Evolutionary conservation across 495 filamentous ascomycete species (phyloP), one percentile per base, ranked within the genome.

Genomic region (Parathielavia appendiculata): DNA sequence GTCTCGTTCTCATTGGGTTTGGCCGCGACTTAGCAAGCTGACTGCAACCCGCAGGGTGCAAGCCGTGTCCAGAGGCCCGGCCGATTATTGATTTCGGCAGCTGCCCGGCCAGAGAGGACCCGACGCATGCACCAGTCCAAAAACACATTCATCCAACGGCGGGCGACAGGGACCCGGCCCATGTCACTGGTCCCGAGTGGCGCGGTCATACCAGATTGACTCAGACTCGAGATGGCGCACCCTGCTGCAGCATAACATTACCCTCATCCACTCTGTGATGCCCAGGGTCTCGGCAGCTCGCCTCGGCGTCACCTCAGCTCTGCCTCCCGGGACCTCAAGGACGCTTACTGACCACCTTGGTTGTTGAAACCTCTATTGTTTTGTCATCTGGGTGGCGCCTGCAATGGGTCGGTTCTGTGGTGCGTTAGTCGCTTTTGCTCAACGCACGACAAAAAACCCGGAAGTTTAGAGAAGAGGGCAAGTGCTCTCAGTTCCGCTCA

Each of bases 201-300:
- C 61, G 50, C 40, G 50, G 67, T 64, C 63, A 61, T 62, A 71
- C 69, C 58, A 71, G 69, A 71, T 69, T 65, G 64, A 63, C 59
- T 65, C 62, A 63, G 55, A 63, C 59, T 62, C 60, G 56, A 67
- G 67, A 69, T 71, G 60, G 60, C 65, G 69, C 61, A 68, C 62
- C n/a, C 41, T 46, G 32, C 51, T 32, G 63, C 51, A 50, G 49
- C 66, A 71, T 66, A 58, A 59, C 69, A 66, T 61, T 16, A 19
- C 40, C 58, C 13, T 14, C 34, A 36, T 40, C 57, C 56, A 53
- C 49, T 47, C 47, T 54, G 56, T 58, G 63, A 66, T 63, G 51
- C 53, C 55, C 53, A 47, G 36, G 50, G 68, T 70, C 66, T 69
- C 66, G 66, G 66, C 46, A 63, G 48, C 54, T 50, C 30, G 57